Conservation (phyloP, 257 asterid genomes). For the Solanum acaule region DNA sequence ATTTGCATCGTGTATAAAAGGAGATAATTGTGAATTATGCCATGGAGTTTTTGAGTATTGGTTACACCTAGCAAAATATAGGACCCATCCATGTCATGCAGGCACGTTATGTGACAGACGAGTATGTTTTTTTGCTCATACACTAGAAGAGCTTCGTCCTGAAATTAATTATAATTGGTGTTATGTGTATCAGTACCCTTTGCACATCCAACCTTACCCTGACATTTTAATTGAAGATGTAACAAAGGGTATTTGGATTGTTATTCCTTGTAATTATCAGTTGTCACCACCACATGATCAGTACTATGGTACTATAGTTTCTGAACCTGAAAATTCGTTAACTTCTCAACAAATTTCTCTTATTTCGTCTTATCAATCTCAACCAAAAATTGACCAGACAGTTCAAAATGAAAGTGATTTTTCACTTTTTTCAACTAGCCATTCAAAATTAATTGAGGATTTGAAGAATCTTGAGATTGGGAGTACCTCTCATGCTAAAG, state of each 20-base stretch:
- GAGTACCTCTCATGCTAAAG: background rate
- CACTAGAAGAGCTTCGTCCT: background rate
- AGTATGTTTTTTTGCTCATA: background rate
- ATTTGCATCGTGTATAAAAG: background rate
- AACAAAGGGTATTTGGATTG: background rate
- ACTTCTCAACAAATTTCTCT: background rate
- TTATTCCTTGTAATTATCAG: background rate
- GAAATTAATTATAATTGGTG: background rate
- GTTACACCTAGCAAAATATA: background rate
- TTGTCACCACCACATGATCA: background rate
- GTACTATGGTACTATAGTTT: background rate
- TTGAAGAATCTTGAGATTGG: background rate
- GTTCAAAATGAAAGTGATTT: background rate
- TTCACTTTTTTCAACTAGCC: background rate
- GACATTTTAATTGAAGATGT: background rate
- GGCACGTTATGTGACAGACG: background rate
- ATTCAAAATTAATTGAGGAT: background rate
- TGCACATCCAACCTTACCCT: background rate
- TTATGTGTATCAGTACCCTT: background rate
- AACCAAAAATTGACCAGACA: background rate
- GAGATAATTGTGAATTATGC: background rate
- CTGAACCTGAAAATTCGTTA: background rate
- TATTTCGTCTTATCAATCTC: background rate
- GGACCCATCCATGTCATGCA: background rate
- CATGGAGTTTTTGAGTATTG: background rate